phyloP scores from a whole-genome alignment of 352 stramenopile genomes.

The Phytophthora uliginosa region DNA sequence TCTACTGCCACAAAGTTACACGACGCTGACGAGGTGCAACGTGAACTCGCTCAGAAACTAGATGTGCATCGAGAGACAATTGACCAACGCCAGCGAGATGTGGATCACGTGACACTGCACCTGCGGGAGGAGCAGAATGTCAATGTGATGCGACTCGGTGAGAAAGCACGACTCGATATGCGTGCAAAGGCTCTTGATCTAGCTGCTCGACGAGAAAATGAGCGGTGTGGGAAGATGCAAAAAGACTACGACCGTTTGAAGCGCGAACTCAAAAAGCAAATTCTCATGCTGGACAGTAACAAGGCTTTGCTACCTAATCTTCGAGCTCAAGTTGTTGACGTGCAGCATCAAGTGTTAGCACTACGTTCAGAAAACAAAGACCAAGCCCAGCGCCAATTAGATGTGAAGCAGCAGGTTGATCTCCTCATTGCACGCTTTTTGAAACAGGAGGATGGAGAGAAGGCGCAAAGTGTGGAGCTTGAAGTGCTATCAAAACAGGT shows the following conservation, averaged over 20 bases:
- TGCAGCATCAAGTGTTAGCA: conserved; percentile 70
- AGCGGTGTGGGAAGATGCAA: conserved; percentile 66
- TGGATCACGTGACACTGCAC: conserved; percentile 90
- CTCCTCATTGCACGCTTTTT: conserved; percentile 91
- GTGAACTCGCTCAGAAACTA: conserved; percentile 87
- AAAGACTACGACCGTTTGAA: conserved; percentile 91
- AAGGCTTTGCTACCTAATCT: conserved; percentile 86
- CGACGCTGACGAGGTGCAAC: conserved; percentile 84
- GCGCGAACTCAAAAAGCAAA: conserved; percentile 92
- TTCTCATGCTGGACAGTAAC: conserved; percentile 75
- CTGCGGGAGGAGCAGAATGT: conserved; percentile 90
- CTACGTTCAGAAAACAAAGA: conserved; percentile 78
- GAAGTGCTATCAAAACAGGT: conserved; percentile 75
- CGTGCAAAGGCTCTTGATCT: conserved; percentile 64
- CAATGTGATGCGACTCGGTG: conserved; percentile 73
- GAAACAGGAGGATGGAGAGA: conserved; percentile 88
- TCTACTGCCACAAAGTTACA: conserved; percentile 63
- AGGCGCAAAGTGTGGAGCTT: conserved; percentile 72
- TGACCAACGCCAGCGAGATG: conserved; percentile 92
- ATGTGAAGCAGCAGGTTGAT: conserved; percentile 94
- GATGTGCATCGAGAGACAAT: conserved; percentile 93
- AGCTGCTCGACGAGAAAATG: conserved; percentile 64
- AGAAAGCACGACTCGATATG: conserved; percentile 82
- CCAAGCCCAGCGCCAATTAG: conserved; percentile 65
- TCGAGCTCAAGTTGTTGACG: conserved; percentile 82